A percentile compares a stretch with the other conserved stretches of the same genome.
Conservation (phyloP, 495 filamentous ascomycete species). For the Xylaria castorea region DNA sequence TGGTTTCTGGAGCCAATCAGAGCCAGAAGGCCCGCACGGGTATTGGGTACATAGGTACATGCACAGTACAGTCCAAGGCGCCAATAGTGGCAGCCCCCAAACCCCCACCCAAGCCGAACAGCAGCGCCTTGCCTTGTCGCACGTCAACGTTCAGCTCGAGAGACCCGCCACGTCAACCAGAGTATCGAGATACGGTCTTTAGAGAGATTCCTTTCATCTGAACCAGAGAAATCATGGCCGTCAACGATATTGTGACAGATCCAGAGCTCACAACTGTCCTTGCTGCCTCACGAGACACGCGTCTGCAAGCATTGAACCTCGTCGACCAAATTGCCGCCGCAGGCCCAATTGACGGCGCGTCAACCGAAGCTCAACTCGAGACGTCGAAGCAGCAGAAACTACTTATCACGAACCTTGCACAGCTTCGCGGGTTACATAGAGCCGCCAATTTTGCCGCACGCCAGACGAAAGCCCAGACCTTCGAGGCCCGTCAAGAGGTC, state of each 20-base stretch:
- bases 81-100: not conserved
- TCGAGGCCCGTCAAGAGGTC: conserved; percentile 87
- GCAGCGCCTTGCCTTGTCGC: not conserved
- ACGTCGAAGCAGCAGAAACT: conserved; percentile 79
- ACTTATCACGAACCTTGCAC: conserved; percentile 78
- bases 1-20: conserved; percentile 7
- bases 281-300: conserved; percentile 69
- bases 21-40: not conserved
- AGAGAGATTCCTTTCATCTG: not conserved
- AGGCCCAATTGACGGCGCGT: conserved; percentile 43
- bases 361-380: conserved; percentile 62
- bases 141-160: not conserved
- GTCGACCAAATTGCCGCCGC: conserved; percentile 57
- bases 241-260: conserved; percentile 71
- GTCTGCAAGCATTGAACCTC: conserved; percentile 75
- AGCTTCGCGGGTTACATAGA: conserved; percentile 83
- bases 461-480: conserved; percentile 84
- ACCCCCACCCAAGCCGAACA: not conserved
- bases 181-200: not conserved
- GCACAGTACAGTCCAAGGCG: not conserved
- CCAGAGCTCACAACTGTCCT: conserved; percentile 73
- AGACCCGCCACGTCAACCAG: too few species aligned
- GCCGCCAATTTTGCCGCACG: conserved; percentile 79
- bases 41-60: not conserved
- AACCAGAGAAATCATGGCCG: conserved; percentile 42